phyloP scores from a whole-genome alignment of 1,284 basidiomycete genomes.

The Thelephora terrestris region DNA sequence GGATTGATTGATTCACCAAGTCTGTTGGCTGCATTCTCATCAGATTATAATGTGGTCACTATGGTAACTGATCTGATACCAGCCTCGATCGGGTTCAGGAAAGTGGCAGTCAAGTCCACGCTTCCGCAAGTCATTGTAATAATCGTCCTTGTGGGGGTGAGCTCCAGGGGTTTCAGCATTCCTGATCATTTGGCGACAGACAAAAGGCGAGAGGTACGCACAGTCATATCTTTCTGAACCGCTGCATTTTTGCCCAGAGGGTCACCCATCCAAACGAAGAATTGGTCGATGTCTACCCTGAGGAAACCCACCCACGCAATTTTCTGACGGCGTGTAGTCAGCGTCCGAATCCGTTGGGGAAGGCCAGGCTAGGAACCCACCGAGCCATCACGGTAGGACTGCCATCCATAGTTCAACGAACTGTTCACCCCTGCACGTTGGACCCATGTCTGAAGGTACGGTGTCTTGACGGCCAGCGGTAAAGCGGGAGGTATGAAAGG shows the following conservation, averaged over 20 bases:
- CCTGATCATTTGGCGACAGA: neutral
- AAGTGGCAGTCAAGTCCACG: conserved; percentile 14
- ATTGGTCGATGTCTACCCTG: conserved; percentile 13
- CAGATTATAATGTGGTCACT: no score
- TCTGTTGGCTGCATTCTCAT: conserved; percentile 18
- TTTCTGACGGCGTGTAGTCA: neutral
- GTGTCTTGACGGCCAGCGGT: conserved; percentile 11
- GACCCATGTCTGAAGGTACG: conserved; percentile 12
- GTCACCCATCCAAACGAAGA: conserved; percentile 4
- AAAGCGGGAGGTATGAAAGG: conserved; percentile 8
- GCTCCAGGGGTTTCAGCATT: conserved; percentile 7
- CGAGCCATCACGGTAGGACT: conserved; percentile 4
- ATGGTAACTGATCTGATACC: neutral
- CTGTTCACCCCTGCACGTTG: neutral
- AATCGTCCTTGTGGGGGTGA: conserved; percentile 12
- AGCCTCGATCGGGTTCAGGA: conserved; percentile 15
- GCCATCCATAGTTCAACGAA: conserved; percentile 4
- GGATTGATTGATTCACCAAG: conserved; percentile 23
- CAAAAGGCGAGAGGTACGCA: neutral
- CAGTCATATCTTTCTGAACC: neutral
- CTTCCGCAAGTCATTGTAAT: conserved; percentile 5
- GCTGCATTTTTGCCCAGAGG: neutral
- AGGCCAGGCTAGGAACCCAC: neutral
- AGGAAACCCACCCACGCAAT: conserved; percentile 14
- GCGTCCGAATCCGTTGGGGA: neutral